Base-by-base conservation (phyloP, 1,284 basidiomycete species). In the Mrakiaceae sp. region DNA sequence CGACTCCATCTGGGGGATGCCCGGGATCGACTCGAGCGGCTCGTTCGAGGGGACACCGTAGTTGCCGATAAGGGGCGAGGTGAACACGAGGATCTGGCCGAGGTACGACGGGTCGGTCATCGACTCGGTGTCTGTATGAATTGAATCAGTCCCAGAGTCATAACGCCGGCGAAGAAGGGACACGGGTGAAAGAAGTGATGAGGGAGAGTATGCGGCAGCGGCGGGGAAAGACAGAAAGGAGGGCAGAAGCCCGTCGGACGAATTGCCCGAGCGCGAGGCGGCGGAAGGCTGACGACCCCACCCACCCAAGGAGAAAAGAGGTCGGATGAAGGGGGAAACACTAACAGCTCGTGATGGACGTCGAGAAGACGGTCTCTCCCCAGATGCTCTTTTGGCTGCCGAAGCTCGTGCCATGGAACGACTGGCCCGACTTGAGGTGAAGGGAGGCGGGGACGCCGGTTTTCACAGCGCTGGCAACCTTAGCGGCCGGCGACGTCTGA, bases 51-150 rank as follows among this genome's bases (percentile, higher is more conserved):
- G 95, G 3, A 99, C 93, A 68, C 96, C 95, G 74, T 98, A 99
- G 77, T 99, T 99, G 60, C 96, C 96, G 70, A 98, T 97, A 77
- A 99, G 84, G 40, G 96, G 95, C 4, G 94, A 90, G 43, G 95
- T 98, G 79, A 99, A 99, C 67, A 98, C 93, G 68, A 99, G 84
- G 71, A 98, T 92, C 78, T 99, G 96, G 63, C 92, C 89, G 49
- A 91, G 89, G 78, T 99, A 98, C 8, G 96, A 98, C 5, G 95
- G 95, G 75, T 99, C 95, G 57, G 95, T 99, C 91, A 99, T 96
- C 12, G 93, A 97, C 78, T 99, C 96, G 64, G 94, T 98, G 78
- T 99, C 90, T 92, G 70, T 8, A 39, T 3, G 10, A 27, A 27
- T 27, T 27, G 27, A 27, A 27, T 27, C 27, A 52, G 27, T 51